These are phyloP conservation scores for Strobilomyces echinocephalus DNA, from an alignment of 768 basidiomycete species.

Conservation along the genomic window DNA sequence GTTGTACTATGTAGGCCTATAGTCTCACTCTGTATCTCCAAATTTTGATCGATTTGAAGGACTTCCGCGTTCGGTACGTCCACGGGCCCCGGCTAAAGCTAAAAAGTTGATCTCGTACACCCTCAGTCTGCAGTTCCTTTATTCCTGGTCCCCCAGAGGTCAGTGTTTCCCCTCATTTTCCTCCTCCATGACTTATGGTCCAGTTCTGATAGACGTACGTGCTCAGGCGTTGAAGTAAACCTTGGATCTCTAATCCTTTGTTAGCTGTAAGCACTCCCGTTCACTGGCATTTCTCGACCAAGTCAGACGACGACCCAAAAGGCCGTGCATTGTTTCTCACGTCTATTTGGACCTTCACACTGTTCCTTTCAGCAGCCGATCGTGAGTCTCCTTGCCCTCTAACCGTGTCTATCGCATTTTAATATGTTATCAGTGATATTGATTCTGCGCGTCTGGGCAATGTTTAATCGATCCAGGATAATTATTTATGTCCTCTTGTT, in stretches of 20 bases:
- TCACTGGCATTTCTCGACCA: background rate
- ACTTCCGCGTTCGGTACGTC: background rate
- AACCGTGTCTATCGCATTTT: background rate
- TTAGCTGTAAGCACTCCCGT: background rate
- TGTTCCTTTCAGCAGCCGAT: background rate
- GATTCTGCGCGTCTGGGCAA: slow-evolving; percentile 4
- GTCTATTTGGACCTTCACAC: background rate
- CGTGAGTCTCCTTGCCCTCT: background rate
- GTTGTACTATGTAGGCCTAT: background rate
- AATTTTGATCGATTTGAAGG: background rate
- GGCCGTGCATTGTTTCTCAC: background rate
- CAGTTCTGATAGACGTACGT: background rate
- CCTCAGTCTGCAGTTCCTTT: background rate
- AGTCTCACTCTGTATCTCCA: too few species aligned
- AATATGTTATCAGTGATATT: background rate
- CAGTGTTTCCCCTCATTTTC: background rate
- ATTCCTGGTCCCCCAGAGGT: background rate
- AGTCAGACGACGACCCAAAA: background rate
- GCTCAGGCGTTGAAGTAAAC: background rate
- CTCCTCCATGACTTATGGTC: background rate
- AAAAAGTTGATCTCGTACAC: background rate
- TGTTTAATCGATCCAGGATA: background rate
- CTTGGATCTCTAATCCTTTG: background rate
- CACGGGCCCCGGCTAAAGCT: background rate
- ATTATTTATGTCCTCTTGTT: background rate